Evolutionary conservation across 2,329 filamentous ascomycete genomes (phyloP), one percentile per base, ranked within the genome.

Genomic region (Phaeomoniella chlamydospora): DNA sequence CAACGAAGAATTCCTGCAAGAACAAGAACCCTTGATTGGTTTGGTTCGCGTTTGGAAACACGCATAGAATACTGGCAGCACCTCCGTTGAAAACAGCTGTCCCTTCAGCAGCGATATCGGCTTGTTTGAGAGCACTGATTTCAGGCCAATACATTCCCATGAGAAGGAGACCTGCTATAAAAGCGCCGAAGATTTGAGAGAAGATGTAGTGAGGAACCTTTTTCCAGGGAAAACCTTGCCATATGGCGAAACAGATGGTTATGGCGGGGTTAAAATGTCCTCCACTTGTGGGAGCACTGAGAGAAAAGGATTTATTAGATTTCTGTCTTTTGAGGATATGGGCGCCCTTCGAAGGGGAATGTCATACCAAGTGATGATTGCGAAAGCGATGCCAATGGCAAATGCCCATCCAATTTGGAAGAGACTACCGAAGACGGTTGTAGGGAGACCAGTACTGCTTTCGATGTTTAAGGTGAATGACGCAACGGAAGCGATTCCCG

Each of bases 1-100:
- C 66, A 17, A 70, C 69, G 43, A 76, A 72, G 48, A 70, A 75
- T 46, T 76, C 72, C 39, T 67, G 67, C 36, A 73, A 49, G 53
- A 76, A 70, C 1, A 75, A 48, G 46, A 67, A 73, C 11, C 70
- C 71, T 29, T 68, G 55, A 42, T 67, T 71, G 4, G 59, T 66
- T 46, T 74, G 66, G 12, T 54, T 59, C 0, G 59, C 45, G 15
- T 54, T 59, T 0, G 69, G 70, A 46, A 72, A 72, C 3, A 66
- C 58, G 50, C 64, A 72, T 6, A 76, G 57, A 30, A 75, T 65
- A 33, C 62, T 65, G 3, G 70, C 70, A 3, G 70, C 65, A 0
- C 67, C 67, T 18, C 65, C 62, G 37, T 63, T 57, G 41, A 58
- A 61, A 11, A 68, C 57, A 16, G 57, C 48, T 19, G 53, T 54